Conservation (phyloP, 495 filamentous ascomycete genomes). For the Penicillium herquei region DNA sequence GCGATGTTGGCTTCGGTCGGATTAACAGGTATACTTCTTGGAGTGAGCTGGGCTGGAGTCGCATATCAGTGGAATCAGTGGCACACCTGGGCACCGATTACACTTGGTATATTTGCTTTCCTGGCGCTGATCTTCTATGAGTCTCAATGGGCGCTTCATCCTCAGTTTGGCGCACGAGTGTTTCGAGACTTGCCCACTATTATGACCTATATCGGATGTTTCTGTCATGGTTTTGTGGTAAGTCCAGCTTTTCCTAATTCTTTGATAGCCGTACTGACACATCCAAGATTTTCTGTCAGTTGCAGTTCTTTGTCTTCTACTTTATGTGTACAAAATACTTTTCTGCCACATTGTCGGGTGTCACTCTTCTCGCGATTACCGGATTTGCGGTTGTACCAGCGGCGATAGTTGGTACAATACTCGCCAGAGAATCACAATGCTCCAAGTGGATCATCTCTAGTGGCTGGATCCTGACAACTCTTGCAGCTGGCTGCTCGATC, state of each 20-base stretch:
- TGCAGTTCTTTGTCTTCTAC: slow-evolving; percentile 67
- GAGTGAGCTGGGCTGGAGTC: slow-evolving; percentile 38
- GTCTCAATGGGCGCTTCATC: slow-evolving; percentile 37
- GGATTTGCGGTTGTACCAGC: slow-evolving; percentile 46
- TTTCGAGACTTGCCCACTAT: slow-evolving; percentile 40
- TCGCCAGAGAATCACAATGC: slow-evolving; percentile 39
- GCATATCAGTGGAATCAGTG: slow-evolving; percentile 35
- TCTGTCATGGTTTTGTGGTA: slow-evolving; percentile 53
- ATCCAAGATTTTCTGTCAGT: slow-evolving; percentile 35
- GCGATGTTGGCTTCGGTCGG: slow-evolving; percentile 32
- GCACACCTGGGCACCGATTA: slow-evolving; percentile 50
- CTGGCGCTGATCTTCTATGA: slow-evolving; percentile 50
- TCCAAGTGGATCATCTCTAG: slow-evolving; percentile 54
- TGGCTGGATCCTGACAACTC: slow-evolving; percentile 51
- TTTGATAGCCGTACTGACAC: neutral
- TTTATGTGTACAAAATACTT: slow-evolving; percentile 58
- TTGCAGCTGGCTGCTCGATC: slow-evolving; percentile 50
- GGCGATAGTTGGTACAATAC: slow-evolving; percentile 48
- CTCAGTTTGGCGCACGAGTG: slow-evolving; percentile 52
- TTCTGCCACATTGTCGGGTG: slow-evolving; percentile 52
- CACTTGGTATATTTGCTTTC: slow-evolving; percentile 48
- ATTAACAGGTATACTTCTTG: slow-evolving; percentile 29
- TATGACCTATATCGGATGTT: slow-evolving; percentile 47
- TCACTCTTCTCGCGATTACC: slow-evolving; percentile 52
- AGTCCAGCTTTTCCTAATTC: slow-evolving; percentile 14